Conservation (phyloP, 768 basidiomycete genomes). For the Podaxis sp. region DNA sequence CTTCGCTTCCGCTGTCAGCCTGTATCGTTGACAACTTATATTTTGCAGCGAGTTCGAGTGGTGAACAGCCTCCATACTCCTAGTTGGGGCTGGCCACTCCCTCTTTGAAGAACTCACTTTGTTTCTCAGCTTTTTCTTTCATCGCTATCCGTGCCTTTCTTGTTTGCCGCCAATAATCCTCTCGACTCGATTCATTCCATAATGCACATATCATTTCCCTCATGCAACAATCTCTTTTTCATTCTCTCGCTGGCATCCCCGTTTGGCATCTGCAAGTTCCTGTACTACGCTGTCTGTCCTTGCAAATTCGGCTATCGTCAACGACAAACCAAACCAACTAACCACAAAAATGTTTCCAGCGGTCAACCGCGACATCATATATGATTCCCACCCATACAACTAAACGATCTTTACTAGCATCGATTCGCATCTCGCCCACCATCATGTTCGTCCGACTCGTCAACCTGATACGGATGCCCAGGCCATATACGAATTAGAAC, state of each 20-base stretch:
- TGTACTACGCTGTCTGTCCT: not conserved
- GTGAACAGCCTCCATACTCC: slow-evolving; percentile 22
- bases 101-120: too few relatives aligned
- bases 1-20: not conserved
- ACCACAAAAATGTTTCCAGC: not conserved
- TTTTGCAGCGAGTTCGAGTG: slow-evolving; percentile 41
- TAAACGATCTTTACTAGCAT: not conserved
- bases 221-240: not conserved
- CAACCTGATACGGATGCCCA: too few relatives aligned
- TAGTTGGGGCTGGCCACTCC: not conserved
- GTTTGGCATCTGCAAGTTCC: slow-evolving; percentile 5
- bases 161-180: not conserved
- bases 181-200: not conserved
- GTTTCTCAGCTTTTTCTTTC: not conserved
- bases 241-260: not conserved
- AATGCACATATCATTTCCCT: not conserved
- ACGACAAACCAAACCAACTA: not conserved
- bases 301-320: not conserved
- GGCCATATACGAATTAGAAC: not conserved
- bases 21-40: slow-evolving; percentile 8
- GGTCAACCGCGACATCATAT: not conserved
- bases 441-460: not conserved
- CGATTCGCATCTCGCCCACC: not conserved
- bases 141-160: not conserved
- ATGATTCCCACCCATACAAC: not conserved